Conservation (phyloP, 148 eudicot species). For the Hydrangea macrophylla region DNA sequence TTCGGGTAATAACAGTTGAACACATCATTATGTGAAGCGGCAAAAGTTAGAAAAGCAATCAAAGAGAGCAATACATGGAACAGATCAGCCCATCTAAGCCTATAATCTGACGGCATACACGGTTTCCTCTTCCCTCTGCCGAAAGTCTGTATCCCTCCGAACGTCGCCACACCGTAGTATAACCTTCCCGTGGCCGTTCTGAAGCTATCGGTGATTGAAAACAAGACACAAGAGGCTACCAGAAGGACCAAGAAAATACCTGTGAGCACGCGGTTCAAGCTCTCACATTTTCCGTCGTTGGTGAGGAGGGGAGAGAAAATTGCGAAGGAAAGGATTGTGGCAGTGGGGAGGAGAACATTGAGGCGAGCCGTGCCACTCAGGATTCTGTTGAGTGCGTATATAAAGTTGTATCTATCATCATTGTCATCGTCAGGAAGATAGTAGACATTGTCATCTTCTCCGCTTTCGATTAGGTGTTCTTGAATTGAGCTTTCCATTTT, state of each 20-base stretch:
- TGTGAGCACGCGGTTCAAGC: slow-evolving; percentile 49
- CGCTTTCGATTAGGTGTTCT: slow-evolving; percentile 22
- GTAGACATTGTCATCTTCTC: slow-evolving; percentile 13
- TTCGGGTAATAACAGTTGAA: slow-evolving; percentile 41
- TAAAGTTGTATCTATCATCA: slow-evolving; percentile 44
- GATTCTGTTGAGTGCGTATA: slow-evolving; percentile 44
- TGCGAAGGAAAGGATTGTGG: slow-evolving; percentile 61
- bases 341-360: slow-evolving; percentile 53
- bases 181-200: slow-evolving; percentile 41
- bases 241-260: slow-evolving; percentile 44
- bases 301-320: slow-evolving; percentile 63
- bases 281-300: slow-evolving; percentile 50
- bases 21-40: slow-evolving; percentile 45
- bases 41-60: slow-evolving; percentile 49
- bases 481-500: slow-evolving; percentile 13
- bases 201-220: slow-evolving; percentile 63
- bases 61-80: slow-evolving; percentile 45
- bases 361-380: slow-evolving; percentile 68
- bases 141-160: slow-evolving; percentile 53
- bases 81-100: slow-evolving; percentile 54
- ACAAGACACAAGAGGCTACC: slow-evolving; percentile 49
- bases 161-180: slow-evolving; percentile 51
- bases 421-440: slow-evolving; percentile 20
- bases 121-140: slow-evolving; percentile 40
- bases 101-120: slow-evolving; percentile 35